Base-by-base conservation (phyloP, 768 basidiomycete genomes). In the Hygrocybe punicea region DNA sequence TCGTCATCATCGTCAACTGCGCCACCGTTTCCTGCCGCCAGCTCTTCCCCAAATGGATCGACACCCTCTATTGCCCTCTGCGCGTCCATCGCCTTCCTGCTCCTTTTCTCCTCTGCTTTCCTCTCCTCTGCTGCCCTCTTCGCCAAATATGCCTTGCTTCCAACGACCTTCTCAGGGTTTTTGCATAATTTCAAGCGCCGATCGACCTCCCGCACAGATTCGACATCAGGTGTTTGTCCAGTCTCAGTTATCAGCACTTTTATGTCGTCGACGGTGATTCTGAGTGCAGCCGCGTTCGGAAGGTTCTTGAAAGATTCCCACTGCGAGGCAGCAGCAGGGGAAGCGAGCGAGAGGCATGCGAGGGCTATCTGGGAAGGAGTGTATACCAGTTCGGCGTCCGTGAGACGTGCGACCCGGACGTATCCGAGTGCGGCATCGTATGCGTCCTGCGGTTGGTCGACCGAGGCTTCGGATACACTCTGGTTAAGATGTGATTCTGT, bases 121-220 rank as follows among this genome's bases (percentile, higher is more conserved):
- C 75, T 81, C 63, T 91, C 89, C 56, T 85, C 84, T 62, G 84
- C 86, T n/a, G 78, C 83, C 61, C 83, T 85, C 67, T 84, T 85
- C 19, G 83, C 81, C 23, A 86, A 69, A 69, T 88, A 93, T 2
- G 91, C 88, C 58, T 84, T 86, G 60, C 86, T 96, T n/a, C 93
- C 94, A 11, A 86, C 84, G 5, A 96, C 86, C 71, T 95, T 97
- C 71, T 96, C 94, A 4, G 97, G 97, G 65, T 99, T 98, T 69
- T 93, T 91, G 77, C 96, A 98, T 36, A 88, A 66, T 65, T 84
- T 87, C 46, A 99, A 75, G 45, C 93, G 79, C 66, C 87, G 82
- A 69, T 99, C 97, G 6, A 98, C 87, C 65, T 91, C 89, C 13
- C 91, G 87, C 13, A 98, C 93, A 29, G 81, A 77, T 58, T 93